Conservation (phyloP, 2,329 filamentous ascomycete species). For the Epicoccum sorghinum region DNA sequence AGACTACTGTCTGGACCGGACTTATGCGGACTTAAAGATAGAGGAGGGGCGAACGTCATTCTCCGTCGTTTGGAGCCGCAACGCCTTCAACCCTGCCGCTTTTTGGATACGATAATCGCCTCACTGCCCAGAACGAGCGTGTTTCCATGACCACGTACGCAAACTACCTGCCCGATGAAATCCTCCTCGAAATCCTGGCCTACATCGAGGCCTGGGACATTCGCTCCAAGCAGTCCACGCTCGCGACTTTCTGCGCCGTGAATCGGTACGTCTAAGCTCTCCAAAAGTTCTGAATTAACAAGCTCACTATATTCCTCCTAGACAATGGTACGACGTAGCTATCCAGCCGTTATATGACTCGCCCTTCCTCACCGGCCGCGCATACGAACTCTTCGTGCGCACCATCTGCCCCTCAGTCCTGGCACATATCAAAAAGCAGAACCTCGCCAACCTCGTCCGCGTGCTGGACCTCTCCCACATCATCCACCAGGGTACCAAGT, state of each 20-base stretch:
- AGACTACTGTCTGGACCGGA: not conserved
- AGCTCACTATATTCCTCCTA: slow-evolving; percentile 23
- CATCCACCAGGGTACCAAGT: slow-evolving; percentile 65
- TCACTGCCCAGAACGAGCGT: too few relatives aligned
- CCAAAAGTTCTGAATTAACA: not conserved
- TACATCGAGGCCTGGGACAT: slow-evolving; percentile 45
- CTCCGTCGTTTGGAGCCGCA: not conserved
- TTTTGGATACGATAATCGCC: not conserved
- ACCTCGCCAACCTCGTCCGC: slow-evolving; percentile 58
- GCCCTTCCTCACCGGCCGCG: slow-evolving; percentile 58
- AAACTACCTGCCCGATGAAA: slow-evolving; percentile 60
- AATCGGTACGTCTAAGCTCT: slow-evolving; percentile 23
- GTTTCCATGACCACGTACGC: slow-evolving; percentile 12
- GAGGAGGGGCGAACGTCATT: slow-evolving; percentile 10
- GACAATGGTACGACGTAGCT: slow-evolving; percentile 63
- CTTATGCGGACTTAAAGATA: slow-evolving; percentile 2
- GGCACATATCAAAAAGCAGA: slow-evolving; percentile 55
- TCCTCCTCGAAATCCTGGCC: slow-evolving; percentile 58
- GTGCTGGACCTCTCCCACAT: slow-evolving; percentile 60
- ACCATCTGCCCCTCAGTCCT: slow-evolving; percentile 62
- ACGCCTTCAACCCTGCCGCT: slow-evolving; percentile 4
- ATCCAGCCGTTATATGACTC: slow-evolving; percentile 59
- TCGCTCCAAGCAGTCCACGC: slow-evolving; percentile 50
- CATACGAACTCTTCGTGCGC: slow-evolving; percentile 60
- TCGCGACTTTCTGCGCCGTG: slow-evolving; percentile 59